Conservation (phyloP, 2,329 filamentous ascomycete species). For the Pseudocercospora ulei region DNA sequence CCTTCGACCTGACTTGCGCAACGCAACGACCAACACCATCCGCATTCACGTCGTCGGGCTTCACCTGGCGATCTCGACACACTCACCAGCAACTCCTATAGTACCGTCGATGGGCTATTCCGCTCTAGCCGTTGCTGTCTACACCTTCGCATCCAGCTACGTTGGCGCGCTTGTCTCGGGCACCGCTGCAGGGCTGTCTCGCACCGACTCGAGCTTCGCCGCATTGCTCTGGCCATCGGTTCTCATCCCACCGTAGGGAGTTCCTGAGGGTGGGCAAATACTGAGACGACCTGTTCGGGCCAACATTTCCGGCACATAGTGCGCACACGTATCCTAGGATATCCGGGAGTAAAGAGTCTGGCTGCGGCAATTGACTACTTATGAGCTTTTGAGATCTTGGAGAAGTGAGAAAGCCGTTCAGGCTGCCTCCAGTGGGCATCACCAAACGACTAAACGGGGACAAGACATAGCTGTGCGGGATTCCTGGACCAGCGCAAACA, state of each 20-base stretch:
- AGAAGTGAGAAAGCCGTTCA: slow-evolving; percentile 1
- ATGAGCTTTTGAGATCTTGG: too few relatives aligned
- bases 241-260: slow-evolving; percentile 38
- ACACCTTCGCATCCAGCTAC: slow-evolving; percentile 32
- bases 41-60: slow-evolving; percentile 5
- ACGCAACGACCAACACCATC: not conserved
- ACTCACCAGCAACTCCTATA: slow-evolving; percentile 4
- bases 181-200: slow-evolving; percentile 30
- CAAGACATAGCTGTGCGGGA: slow-evolving; percentile 3
- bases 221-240: slow-evolving; percentile 42
- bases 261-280: slow-evolving; percentile 47
- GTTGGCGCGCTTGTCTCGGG: slow-evolving; percentile 33
- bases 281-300: slow-evolving; percentile 9
- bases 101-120: slow-evolving; percentile 37
- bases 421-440: slow-evolving; percentile 6
- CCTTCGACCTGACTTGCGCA: not conserved
- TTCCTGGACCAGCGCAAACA: slow-evolving; percentile 10
- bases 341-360: too few relatives aligned
- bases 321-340: slow-evolving; percentile 1
- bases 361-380: too few relatives aligned
- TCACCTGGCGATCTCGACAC: slow-evolving; percentile 5
- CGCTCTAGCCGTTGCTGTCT: slow-evolving; percentile 32
- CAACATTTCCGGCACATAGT: slow-evolving; percentile 3
- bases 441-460: too few relatives aligned
- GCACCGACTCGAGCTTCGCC: slow-evolving; percentile 42